Conservation (phyloP, 1,284 basidiomycete genomes). For the Cryptococcus floricola region DNA sequence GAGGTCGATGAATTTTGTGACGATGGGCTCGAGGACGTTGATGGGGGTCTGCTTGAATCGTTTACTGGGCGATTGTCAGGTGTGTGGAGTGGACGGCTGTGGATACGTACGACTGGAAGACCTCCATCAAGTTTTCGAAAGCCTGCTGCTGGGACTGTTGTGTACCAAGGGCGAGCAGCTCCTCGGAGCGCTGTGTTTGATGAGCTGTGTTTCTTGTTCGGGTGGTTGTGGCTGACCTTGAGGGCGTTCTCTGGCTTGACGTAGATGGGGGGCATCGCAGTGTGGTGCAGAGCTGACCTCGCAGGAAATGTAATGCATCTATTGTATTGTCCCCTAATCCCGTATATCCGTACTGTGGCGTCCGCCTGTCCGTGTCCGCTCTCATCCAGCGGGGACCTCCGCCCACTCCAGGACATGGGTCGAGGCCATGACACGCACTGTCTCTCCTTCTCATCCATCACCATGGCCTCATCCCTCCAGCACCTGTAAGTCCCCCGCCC, state of each 20-base stretch:
- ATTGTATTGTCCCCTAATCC: too few relatives aligned
- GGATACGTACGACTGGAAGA: conserved; percentile 46
- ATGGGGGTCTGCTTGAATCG: conserved; percentile 90
- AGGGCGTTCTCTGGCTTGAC: conserved; percentile 51
- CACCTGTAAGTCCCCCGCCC: conserved; percentile 39
- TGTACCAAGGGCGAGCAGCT: conserved; percentile 48
- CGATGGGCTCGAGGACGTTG: conserved; percentile 87
- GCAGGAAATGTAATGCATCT: too few relatives aligned
- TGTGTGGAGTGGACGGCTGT: not conserved
- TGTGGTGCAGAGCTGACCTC: too few relatives aligned
- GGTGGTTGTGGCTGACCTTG: conserved; percentile 48
- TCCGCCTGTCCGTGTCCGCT: too few relatives aligned
- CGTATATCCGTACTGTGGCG: too few relatives aligned
- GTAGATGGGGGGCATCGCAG: conserved; percentile 49
- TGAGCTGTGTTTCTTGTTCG: too few relatives aligned
- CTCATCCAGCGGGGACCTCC: too few relatives aligned
- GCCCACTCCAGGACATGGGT: too few relatives aligned
- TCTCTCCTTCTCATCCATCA: not conserved
- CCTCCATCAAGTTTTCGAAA: conserved; percentile 48
- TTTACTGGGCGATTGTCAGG: conserved; percentile 53
- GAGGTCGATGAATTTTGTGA: conserved; percentile 78
- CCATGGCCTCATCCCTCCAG: conserved; percentile 42
- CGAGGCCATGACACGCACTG: too few relatives aligned
- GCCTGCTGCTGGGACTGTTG: conserved; percentile 48
- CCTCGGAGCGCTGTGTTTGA: conserved; percentile 49